Evolutionary conservation across 116 monocot species (phyloP).

Genomic region (Cymodocea nodosa): DNA sequence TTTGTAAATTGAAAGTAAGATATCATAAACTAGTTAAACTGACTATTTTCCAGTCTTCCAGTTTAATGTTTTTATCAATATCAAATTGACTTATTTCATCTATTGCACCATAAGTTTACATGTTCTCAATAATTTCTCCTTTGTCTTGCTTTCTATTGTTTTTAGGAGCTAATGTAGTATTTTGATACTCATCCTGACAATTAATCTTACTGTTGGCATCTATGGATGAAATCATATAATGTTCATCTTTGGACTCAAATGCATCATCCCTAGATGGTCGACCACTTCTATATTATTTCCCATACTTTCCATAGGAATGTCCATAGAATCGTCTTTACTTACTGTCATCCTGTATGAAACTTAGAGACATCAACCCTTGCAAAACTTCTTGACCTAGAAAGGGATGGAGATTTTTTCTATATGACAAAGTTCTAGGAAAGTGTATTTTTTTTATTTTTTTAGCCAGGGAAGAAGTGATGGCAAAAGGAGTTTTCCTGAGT

Average conservation of each 20-base stretch:
- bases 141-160: slow-evolving; percentile 38
- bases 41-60: too few relatives aligned
- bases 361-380: slow-evolving; percentile 18
- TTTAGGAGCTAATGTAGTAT: slow-evolving; percentile 21
- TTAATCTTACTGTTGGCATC: slow-evolving; percentile 11
- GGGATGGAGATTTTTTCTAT: slow-evolving; percentile 25
- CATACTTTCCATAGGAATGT: slow-evolving; percentile 4
- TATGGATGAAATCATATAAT: slow-evolving; percentile 8
- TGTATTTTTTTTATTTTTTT: slow-evolving; percentile 45
- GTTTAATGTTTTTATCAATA: slow-evolving; percentile 14
- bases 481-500: slow-evolving; percentile 37
- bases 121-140: slow-evolving; percentile 20
- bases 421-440: slow-evolving; percentile 18
- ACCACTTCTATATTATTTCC: slow-evolving; percentile 10
- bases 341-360: slow-evolving; percentile 9
- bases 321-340: slow-evolving; percentile 6
- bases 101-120: slow-evolving; percentile 8
- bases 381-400: slow-evolving; percentile 49
- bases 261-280: slow-evolving; percentile 13
- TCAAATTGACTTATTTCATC: slow-evolving; percentile 19
- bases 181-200: slow-evolving; percentile 18
- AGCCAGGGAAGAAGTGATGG: slow-evolving; percentile 23
- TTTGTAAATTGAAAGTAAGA: too few relatives aligned
- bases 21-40: too few relatives aligned
- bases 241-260: slow-evolving; percentile 21